Conservation (phyloP, 192 early-diverging fungal species). For the Entophlyctis helioformis region DNA sequence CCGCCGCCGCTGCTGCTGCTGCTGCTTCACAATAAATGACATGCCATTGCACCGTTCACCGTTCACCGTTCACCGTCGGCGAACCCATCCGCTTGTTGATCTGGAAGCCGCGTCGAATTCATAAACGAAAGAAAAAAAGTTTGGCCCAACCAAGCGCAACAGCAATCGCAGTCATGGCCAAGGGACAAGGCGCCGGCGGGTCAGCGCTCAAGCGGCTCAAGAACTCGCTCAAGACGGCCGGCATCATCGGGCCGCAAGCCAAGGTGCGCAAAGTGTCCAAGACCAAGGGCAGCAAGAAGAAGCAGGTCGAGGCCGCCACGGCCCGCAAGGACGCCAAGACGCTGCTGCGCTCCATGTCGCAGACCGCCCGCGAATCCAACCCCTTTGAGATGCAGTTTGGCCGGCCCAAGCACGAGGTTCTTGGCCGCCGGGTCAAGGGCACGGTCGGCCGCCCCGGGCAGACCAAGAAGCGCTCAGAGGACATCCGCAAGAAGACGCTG, state of each 20-base stretch:
- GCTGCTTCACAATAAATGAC: too few species aligned
- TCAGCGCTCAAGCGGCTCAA: constrained; percentile 80
- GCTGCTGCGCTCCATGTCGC: constrained; percentile 5
- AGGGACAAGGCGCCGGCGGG: too few species aligned
- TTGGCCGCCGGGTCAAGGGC: constrained; percentile 73
- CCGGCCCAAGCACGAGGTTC: constrained; percentile 67
- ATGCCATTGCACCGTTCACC: too few species aligned
- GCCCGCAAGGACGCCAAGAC: constrained; percentile 16
- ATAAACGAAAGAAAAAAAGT: too few species aligned
- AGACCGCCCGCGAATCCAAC: constrained; percentile 38
- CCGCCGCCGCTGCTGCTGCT: too few species aligned
- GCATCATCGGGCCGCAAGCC: too few species aligned
- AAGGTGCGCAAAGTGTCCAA: constrained; percentile 54
- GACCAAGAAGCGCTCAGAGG: constrained; percentile 69
- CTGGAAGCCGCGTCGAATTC: too few species aligned
- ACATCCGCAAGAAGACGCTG: constrained; percentile 78
- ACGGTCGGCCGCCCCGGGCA: constrained; percentile 65
- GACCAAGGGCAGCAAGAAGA: too few species aligned
- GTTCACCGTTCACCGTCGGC: too few species aligned
- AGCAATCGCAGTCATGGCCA: too few species aligned
- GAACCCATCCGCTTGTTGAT: too few species aligned
- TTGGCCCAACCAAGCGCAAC: too few species aligned
- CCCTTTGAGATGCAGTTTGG: constrained; percentile 85
- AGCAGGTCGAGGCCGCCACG: constrained; percentile 22
- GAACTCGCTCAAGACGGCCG: constrained; percentile 58